phyloP scores from a whole-genome alignment of 345 rosid genomes.

The Rhizophora apiculata region DNA sequence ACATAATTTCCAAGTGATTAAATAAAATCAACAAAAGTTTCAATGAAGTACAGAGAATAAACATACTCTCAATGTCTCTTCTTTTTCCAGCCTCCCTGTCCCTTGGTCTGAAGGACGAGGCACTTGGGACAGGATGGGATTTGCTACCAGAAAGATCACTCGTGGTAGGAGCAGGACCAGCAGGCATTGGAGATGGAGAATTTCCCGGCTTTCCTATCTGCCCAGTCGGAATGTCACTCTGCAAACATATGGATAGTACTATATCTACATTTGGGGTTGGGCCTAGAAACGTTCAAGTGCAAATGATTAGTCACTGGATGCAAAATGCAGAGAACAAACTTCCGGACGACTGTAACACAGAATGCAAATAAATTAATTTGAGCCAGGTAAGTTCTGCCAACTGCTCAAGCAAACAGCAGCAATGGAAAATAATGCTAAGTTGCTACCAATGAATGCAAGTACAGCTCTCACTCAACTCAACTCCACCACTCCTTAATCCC shows the following conservation, averaged over 20 bases:
- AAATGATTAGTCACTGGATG: conserved; percentile 1
- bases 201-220: conserved; percentile 43
- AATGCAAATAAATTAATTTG: no score
- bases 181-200: conserved; percentile 24
- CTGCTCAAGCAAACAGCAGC: no score
- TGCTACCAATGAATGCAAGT: no score
- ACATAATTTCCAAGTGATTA: no score
- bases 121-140: conserved; percentile 43
- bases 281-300: conserved; percentile 39
- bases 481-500: no score
- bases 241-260: conserved; percentile 80
- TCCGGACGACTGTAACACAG: no score
- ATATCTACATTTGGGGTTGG: conserved; percentile 78
- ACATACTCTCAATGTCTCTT: conserved; percentile 58
- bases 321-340: no score
- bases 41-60: background rate
- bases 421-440: no score
- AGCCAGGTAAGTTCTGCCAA: no score
- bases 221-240: conserved; percentile 56
- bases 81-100: conserved; percentile 63
- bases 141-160: conserved; percentile 68
- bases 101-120: conserved; percentile 62
- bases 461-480: background rate
- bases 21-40: background rate
- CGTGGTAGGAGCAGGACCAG: conserved; percentile 48